Percentiles rank a stretch among this genome's conserved stretches.
Conservation (phyloP, 2,329 filamentous ascomycete genomes). For the Fusarium tupiense region DNA sequence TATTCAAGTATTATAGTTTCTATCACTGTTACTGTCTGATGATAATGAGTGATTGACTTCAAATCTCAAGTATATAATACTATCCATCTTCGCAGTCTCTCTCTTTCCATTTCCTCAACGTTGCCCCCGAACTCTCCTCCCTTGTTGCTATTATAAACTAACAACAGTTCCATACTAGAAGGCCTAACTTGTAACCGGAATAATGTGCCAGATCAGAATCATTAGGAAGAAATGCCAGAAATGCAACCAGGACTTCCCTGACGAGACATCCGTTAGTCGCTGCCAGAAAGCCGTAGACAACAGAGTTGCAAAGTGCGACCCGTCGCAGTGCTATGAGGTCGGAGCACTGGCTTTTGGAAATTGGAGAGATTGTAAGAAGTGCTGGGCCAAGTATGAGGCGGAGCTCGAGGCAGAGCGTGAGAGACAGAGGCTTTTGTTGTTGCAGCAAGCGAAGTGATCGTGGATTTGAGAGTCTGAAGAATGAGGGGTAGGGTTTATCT, state of each 20-base stretch:
- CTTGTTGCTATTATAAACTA: no score
- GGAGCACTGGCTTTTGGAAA: neutral
- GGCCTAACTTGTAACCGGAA: fast-evolving
- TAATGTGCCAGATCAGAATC: neutral
- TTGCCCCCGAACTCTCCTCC: neutral
- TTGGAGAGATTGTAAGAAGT: neutral
- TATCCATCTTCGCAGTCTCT: neutral
- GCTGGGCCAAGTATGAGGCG: neutral
- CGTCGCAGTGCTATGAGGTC: neutral
- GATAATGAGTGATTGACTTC: neutral
- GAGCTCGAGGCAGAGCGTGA: neutral
- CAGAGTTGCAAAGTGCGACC: neutral
- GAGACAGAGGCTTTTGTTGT: neutral
- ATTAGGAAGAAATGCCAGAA: neutral
- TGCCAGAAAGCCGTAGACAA: neutral
- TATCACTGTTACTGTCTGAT: no score
- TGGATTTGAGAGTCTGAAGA: no score
- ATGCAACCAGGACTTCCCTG: neutral
- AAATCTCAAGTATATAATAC: neutral
- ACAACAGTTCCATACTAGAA: fast-evolving
- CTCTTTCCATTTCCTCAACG: no score
- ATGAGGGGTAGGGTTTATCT: no score
- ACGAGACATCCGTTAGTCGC: neutral
- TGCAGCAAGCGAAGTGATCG: neutral
- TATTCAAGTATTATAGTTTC: fast-evolving